Evolutionary conservation across 306 rosid genomes (phyloP).

Genomic region (Cicer chorassanicum): DNA sequence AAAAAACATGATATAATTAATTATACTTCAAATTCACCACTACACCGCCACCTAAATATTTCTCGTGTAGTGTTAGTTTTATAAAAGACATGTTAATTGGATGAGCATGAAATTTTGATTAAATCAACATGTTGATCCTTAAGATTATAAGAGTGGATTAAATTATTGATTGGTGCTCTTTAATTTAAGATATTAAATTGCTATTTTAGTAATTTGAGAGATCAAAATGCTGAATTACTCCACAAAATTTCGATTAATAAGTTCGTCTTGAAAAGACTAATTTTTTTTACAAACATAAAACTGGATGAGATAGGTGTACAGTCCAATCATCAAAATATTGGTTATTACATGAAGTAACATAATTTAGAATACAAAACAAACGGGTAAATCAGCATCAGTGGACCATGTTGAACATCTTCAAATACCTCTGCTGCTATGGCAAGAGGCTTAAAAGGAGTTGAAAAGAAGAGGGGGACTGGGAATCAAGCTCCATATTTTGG

Average conservation of each 20-base stretch:
- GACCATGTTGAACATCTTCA: constrained; percentile 1
- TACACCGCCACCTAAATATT: too few species aligned
- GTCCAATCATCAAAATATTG: constrained; percentile 29
- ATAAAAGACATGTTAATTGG: too few species aligned
- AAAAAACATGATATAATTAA: too few species aligned
- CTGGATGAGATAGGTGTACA: neutral
- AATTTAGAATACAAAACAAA: constrained; percentile 7
- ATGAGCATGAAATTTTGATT: too few species aligned
- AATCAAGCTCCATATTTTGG: constrained; percentile 95
- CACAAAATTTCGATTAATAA: neutral
- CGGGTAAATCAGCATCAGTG: constrained; percentile 18
- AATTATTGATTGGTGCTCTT: too few species aligned
- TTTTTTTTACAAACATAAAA: neutral
- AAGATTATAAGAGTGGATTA: too few species aligned
- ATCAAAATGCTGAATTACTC: neutral
- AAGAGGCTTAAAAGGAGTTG: constrained; percentile 24
- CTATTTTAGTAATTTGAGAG: too few species aligned
- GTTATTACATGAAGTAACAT: constrained; percentile 30
- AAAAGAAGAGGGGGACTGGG: neutral
- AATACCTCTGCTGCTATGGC: constrained; percentile 23
- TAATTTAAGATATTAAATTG: too few species aligned
- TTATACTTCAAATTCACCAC: too few species aligned
- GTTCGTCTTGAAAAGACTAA: neutral
- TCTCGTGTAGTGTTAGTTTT: too few species aligned
- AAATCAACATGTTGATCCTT: too few species aligned